These are phyloP conservation scores for Phytopythium litorale DNA, from an alignment of 352 stramenopile genomes.

Conservation along the genomic window DNA sequence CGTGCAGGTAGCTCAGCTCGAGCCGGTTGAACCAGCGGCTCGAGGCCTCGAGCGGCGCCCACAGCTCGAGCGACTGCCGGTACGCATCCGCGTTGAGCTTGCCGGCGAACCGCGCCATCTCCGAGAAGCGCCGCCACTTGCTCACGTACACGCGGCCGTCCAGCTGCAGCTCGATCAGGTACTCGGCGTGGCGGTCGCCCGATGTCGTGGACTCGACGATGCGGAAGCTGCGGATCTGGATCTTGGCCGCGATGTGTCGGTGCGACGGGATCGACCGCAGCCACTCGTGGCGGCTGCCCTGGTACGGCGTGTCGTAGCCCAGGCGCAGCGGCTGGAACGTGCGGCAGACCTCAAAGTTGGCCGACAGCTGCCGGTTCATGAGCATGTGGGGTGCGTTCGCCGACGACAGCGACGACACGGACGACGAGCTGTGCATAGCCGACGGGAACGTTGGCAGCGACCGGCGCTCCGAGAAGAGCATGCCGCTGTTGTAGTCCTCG, in stretches of 20 bases:
- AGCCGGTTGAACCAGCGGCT: conserved; percentile 84
- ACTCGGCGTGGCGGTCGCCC: conserved; percentile 70
- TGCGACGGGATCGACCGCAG: conserved; percentile 61
- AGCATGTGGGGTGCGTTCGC: conserved; percentile 5
- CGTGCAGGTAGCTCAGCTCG: conserved; percentile 78
- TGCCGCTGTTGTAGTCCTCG: conserved; percentile 24
- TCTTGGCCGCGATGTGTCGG: conserved; percentile 70
- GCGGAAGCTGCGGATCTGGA: conserved; percentile 80
- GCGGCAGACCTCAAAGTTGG: conserved; percentile 68
- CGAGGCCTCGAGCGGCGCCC: conserved; percentile 46
- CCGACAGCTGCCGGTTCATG: conserved; percentile 58
- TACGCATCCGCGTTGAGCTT: conserved; percentile 55
- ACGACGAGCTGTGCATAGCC: conserved; percentile 1
- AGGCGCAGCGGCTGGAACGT: conserved; percentile 56
- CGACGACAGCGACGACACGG: conserved; percentile 19
- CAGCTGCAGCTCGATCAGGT: conserved; percentile 73
- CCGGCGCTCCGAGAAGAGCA: conserved; percentile 31
- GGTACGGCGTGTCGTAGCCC: conserved; percentile 59
- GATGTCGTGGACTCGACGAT: conserved; percentile 56
- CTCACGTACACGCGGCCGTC: conserved; percentile 64
- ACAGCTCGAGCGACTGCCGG: conserved; percentile 45
- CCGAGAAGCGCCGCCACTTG: conserved; percentile 71
- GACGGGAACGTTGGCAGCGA: conserved; percentile 30
- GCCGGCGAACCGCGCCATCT: conserved; percentile 60
- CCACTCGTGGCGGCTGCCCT: conserved; percentile 57